Base-by-base conservation (phyloP, 2,329 filamentous ascomycete species). In the Xylaria multiplex region DNA sequence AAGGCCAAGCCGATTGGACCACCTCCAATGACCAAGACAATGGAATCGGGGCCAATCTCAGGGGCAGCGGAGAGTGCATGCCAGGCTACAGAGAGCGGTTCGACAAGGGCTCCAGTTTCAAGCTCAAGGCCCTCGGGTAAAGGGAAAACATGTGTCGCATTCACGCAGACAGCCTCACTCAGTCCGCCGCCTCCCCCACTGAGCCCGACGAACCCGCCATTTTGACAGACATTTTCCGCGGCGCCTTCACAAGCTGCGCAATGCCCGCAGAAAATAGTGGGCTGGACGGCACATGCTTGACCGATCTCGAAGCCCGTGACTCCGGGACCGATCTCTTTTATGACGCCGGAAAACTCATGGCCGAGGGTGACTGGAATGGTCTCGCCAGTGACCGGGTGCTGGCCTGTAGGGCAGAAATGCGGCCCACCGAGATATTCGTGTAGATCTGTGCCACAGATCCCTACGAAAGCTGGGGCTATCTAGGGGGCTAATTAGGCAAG, bases 361-460 rank as follows among this genome's bases (percentile, higher is more conserved):
- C 60, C 60, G 37, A 63, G 60, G 6, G 60, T 63, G 35, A 63
- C n/a, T n/a, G 60, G 60, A 14, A 63, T 63, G 37, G 45, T 37
- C 45, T 63, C 60, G 46, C 53, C 53, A 11, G 60, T 63, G 19
- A 63, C 13, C 1, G 60, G 60, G 9, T 63, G 60, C 35, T 19
- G 60, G 40, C 40, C 19, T 8, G 45, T 14, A 7, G 60, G 60
- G 53, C 60, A 63, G 53, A 63, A 63, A 22, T 45, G 45, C 1
- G 60, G 60, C 2, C 60, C 60, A 6, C 60, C 60, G 24, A 57
- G 45, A 30, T 63, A 63, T 63, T 63, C 60, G 53, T 63, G 60
- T 8, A 63, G 53, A 42, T 63, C 60, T 13, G 60, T 63, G 30
- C 60, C 60, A 16, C 60, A 63, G 2, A 63, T 37, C 19, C 60